Base-by-base conservation (phyloP, 2,329 filamentous ascomycete genomes). In the Sporothrix pallida region DNA sequence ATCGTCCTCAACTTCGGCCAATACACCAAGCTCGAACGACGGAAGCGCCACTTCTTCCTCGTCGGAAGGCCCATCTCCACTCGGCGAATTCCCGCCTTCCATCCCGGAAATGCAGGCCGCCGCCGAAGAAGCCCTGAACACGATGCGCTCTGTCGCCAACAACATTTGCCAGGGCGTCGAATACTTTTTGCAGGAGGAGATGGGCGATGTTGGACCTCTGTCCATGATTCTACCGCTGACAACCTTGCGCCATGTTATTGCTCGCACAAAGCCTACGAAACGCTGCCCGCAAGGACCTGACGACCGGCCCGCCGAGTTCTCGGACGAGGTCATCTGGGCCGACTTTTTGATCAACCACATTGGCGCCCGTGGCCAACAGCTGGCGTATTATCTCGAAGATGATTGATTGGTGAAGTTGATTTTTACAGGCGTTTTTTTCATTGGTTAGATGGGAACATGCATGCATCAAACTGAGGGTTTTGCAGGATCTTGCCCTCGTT, bases 81-180 rank as follows among this genome's bases (percentile, higher is more conserved):
- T 52, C 15, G 71, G 62, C 52, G 56, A 63, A 26, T 23, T 31
- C 3, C 56, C 58, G 8, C 73, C 70, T 0, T 68, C 63, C 13
- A 31, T 65, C 0, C 6, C 54, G 0, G 62, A 31, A 23, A 71
- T 62, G 70, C 50, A 42, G 52, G 76, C 74, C n/a, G 62, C 62
- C 0, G 72, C 72, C 0, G 42, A 63, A 2, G 63, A 73, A 0
- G 70, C 70, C 23, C 42, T 44, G 1, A 9, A n/a, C 7, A 20
- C 70, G 2, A 50, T 26, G 13, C 73, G 73, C 26, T 65, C 74
- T 3, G 72, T 70, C 60, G 65, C 72, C n/a, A 73, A 69, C 67
- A 76, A 78, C 68, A 74, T 78, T 31, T 77, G 76, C 74, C 78
- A 78, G 72, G 75, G 76, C 1, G 62, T 75, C 26, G 78, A 78